Conservation (phyloP, 2,329 filamentous ascomycete species). For the Phialophora verrucosa region DNA sequence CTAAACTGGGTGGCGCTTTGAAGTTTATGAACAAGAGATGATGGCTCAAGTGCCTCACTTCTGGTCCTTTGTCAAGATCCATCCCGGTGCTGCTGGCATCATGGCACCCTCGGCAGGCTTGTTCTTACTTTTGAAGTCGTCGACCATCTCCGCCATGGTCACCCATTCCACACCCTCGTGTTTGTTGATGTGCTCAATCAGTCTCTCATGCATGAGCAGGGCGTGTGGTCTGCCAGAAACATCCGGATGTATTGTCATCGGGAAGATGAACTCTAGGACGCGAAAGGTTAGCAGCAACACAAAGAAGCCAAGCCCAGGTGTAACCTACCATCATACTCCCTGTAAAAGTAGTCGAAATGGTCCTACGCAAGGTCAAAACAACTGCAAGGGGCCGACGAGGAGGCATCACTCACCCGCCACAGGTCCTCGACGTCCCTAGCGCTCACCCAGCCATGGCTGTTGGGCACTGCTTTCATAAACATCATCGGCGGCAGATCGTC, state of each 20-base stretch:
- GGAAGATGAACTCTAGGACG: slow-evolving; percentile 67
- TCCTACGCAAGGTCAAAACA: slow-evolving; percentile 44
- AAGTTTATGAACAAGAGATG: slow-evolving; percentile 37
- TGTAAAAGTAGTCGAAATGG: slow-evolving; percentile 71
- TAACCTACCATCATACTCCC: slow-evolving; percentile 66
- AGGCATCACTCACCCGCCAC: slow-evolving; percentile 41
- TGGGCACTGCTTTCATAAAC: slow-evolving; percentile 55
- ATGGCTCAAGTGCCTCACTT: slow-evolving; percentile 6
- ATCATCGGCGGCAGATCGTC: slow-evolving; percentile 54
- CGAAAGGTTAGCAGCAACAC: neutral
- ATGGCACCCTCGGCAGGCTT: slow-evolving; percentile 62
- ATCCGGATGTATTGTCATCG: slow-evolving; percentile 77
- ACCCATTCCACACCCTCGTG: slow-evolving; percentile 58
- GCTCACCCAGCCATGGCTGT: slow-evolving; percentile 64
- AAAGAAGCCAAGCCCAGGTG: neutral
- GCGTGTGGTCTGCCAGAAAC: slow-evolving; percentile 74
- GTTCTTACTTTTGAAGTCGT: slow-evolving; percentile 73
- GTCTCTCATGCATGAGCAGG: slow-evolving; percentile 73
- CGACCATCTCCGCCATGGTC: slow-evolving; percentile 70
- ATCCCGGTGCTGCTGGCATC: slow-evolving; percentile 58
- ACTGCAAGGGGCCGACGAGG: too few relatives aligned
- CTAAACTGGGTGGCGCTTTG: slow-evolving; percentile 65
- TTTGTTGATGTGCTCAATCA: slow-evolving; percentile 72
- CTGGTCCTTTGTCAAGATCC: slow-evolving; percentile 12
- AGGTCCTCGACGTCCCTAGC: slow-evolving; percentile 63